Base-by-base conservation (phyloP, 768 basidiomycete species). In the Cubamyces lactineus region DNA sequence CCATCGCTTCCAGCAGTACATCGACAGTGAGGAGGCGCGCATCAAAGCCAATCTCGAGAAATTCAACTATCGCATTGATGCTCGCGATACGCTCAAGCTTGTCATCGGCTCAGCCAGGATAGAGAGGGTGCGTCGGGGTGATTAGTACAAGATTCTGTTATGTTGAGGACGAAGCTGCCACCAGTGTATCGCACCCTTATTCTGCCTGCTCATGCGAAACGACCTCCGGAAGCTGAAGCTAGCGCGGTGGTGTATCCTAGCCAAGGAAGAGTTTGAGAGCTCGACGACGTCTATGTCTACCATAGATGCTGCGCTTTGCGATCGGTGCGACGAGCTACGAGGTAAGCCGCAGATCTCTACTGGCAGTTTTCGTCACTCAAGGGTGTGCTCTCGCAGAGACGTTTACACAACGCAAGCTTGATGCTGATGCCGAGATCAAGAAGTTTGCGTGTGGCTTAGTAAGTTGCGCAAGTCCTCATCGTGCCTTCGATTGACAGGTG, bases 51-150 rank as follows among this genome's bases (percentile, higher is more conserved):
- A 69, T 26, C 47, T 75, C 43, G 63, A 66, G 28, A 62, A 59
- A n/a, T 60, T 74, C 6, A 59, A 63, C 13, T 74, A 71, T 34
- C 50, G 64, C 40, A 72, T 75, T 21, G 73, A 75, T 43, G 71
- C 66, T 3, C 19, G 51, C 0, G 74, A 74, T 34, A 74, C 72
- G 0, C 57, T 75, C 5, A 48, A 59, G 2, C 64, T 74, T 3
- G 64, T 75, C 1, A 54, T 67, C 11, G 74, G 72, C 1, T 53
- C 64, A 3, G 72, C 69, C 3, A 65, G 71, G 7, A 59, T 73
- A 6, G 74, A 75, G 53, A 71, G 67, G 67, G 74, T 74, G 30
- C 34, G 34, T 34, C 11, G 9, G 4, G 4, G 34, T 11, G 34
- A 11, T 34, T 9, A 9, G 5, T 4, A 7, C 34, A 11, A 7